Base-by-base conservation (phyloP, 2,329 filamentous ascomycete genomes). In the Xylariales sp. region DNA sequence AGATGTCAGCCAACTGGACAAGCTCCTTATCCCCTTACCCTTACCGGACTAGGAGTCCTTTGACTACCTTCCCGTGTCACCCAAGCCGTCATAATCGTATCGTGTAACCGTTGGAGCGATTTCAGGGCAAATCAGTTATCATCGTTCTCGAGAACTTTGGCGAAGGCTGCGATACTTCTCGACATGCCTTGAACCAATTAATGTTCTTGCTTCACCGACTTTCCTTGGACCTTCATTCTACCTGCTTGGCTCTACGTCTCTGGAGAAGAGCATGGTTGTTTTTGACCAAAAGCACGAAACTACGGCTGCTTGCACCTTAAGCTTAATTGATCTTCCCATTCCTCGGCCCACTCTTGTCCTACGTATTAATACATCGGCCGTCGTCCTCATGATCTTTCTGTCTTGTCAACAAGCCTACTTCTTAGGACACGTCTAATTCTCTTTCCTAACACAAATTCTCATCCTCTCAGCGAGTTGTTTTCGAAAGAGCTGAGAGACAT, bases 231-330 rank as follows among this genome's bases (percentile, higher is more conserved):
- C 22, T 33, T 25, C 16, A n/a, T 24, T 15, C 15, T 32, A 27
- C 34, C 5, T 18, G 10, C 16, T 36, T 36, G 19, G 20, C 27
- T 12, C 11, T 38, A 20, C 35, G 31, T 21, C 21, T 36, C 32
- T 31, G 31, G 39, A 19, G 21, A 18, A 10, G 10, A 15, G 5
- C 15, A 28, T 21, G 31, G 34, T 40, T 29, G 28, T 35, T 18
- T 31, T 38, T 40, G 20, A 31, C 32, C 16, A 22, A 14, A 34
- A 36, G 11, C 33, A 12, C 3, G 35, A 15, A 20, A n/a, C n/a
- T 40, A 31, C 44, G 44, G 44, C 21, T 43, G 15, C 40, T 31
- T 43, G 31, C 44, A 34, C 40, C 24, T 20, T 42, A 46, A 43
- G 44, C 44, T 43, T 46, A 43, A 45, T 45, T 33, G 35, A 36